Percentiles rank a stretch among this genome's conserved stretches.
Conservation (phyloP, 345 rosid genomes). For the Gossypium turneri region DNA sequence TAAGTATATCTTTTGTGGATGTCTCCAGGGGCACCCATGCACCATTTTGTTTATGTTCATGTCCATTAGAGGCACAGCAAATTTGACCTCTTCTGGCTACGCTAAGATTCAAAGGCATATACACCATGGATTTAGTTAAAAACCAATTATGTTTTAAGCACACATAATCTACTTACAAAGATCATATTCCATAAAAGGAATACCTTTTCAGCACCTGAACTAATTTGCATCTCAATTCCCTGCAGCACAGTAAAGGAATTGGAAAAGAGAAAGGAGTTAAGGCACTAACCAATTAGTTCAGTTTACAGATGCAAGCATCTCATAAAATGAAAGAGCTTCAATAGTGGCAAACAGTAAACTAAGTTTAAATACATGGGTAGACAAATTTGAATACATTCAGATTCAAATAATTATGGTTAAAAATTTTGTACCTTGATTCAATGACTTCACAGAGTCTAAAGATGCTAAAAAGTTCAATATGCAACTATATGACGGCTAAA, state of each 20-base stretch:
- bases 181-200: conserved; percentile 21
- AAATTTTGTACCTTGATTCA: background rate
- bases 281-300: background rate
- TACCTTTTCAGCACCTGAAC: conserved; percentile 87
- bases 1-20: conserved; percentile 78
- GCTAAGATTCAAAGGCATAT: conserved; percentile 55
- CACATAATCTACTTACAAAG: background rate
- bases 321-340: background rate
- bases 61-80: conserved; percentile 86
- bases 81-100: conserved; percentile 94
- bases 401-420: background rate
- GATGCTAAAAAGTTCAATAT: background rate
- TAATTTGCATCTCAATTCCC: conserved; percentile 87
- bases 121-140: conserved; percentile 32
- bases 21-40: conserved; percentile 82
- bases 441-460: background rate
- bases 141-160: conserved; percentile 1
- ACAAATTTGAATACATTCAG: background rate
- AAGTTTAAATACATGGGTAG: background rate
- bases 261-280: conserved; percentile 2
- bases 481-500: background rate
- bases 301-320: background rate
- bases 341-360: background rate
- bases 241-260: conserved; percentile 27
- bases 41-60: conserved; percentile 78